Percentiles rank a stretch among this genome's conserved stretches.
These are phyloP conservation scores for Fusarium luffae DNA, from an alignment of 2,329 filamentous ascomycete genomes.

Conservation along the genomic window DNA sequence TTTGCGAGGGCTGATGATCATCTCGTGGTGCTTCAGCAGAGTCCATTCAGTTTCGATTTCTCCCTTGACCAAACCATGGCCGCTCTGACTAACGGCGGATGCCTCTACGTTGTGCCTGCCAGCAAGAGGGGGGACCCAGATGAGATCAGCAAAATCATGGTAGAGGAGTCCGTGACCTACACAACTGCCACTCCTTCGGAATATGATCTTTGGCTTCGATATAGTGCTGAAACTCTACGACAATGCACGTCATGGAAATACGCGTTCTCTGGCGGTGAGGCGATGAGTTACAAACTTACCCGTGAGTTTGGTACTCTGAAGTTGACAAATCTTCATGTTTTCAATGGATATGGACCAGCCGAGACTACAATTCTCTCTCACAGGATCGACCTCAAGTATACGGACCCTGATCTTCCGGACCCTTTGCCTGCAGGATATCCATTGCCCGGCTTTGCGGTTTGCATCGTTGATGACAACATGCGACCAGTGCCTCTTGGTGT, in stretches of 20 bases:
- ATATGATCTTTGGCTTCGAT: not conserved
- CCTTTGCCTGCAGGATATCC: not conserved
- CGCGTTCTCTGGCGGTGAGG: not conserved
- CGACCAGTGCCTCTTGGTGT: not conserved
- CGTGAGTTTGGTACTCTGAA: not conserved
- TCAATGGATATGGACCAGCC: slow-evolving; percentile 2
- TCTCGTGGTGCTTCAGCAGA: not conserved
- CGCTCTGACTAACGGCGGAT: not conserved
- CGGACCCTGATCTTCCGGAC: not conserved
- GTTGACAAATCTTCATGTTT: not conserved
- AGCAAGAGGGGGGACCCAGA: not conserved
- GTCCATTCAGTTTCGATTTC: slow-evolving; percentile 1
- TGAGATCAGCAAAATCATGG: not conserved
- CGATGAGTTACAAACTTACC: not conserved
- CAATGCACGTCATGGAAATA: not conserved
- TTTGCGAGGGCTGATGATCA: not conserved
- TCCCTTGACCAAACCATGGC: not conserved
- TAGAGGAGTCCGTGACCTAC: not conserved
- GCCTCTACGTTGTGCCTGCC: not conserved
- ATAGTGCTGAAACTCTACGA: not conserved
- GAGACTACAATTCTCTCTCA: not conserved
- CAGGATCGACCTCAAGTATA: not conserved
- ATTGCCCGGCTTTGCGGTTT: not conserved
- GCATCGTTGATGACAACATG: not conserved
- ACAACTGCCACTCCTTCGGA: slow-evolving; percentile 1